These are phyloP conservation scores for Pyrrhoderma lamaoense DNA, from an alignment of 1,284 basidiomycete genomes.

Conservation along the genomic window DNA sequence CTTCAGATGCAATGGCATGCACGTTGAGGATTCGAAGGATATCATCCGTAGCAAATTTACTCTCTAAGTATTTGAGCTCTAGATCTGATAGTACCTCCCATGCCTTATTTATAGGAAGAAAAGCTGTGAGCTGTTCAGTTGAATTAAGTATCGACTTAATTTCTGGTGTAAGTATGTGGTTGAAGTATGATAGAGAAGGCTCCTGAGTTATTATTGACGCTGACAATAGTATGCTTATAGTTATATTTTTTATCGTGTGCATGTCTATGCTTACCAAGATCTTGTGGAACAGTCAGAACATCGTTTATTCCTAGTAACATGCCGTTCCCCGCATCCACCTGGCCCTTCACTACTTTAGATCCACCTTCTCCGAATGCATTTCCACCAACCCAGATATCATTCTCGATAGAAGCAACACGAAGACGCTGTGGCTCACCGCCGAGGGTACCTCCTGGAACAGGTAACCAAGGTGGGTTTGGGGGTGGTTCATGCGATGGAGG, in stretches of 20 bases:
- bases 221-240: constrained; percentile 23
- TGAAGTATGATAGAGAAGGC: constrained; percentile 62
- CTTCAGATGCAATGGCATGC: constrained; percentile 55
- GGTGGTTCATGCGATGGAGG: constrained; percentile 60
- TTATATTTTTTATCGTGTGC: neutral
- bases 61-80: constrained; percentile 81
- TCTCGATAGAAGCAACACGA: constrained; percentile 48
- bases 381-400: constrained; percentile 55
- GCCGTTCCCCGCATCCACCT: constrained; percentile 65
- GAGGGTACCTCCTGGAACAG: constrained; percentile 73
- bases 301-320: constrained; percentile 68
- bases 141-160: constrained; percentile 49
- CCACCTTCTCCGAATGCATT: constrained; percentile 71
- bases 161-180: constrained; percentile 54
- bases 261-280: constrained; percentile 52
- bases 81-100: constrained; percentile 59
- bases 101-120: constrained; percentile 81
- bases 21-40: constrained; percentile 70
- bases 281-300: constrained; percentile 71
- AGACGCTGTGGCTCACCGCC: constrained; percentile 80
- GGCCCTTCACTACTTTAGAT: constrained; percentile 47
- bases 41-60: constrained; percentile 76
- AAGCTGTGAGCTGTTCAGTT: constrained; percentile 77
- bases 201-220: constrained; percentile 53
- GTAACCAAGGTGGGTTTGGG: constrained; percentile 78